Percentiles rank a stretch among this genome's conserved stretches.
These are phyloP conservation scores for Echites panduratus DNA, from an alignment of 257 asterid genomes.

Conservation along the genomic window DNA sequence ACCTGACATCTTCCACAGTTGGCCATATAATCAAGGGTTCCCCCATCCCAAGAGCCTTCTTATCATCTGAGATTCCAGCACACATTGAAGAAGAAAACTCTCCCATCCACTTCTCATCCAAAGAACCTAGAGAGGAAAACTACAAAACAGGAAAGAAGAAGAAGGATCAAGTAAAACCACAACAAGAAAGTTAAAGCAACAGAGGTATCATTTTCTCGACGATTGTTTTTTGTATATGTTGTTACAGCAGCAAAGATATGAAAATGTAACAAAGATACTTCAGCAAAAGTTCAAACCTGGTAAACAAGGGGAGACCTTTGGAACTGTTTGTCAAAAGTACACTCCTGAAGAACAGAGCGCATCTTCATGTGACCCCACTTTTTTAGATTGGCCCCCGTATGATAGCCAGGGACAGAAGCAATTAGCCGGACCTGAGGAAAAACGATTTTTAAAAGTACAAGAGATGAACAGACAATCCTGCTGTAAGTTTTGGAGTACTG, in stretches of 20 bases:
- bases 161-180: neutral
- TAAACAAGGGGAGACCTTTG: constrained; percentile 82
- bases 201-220: neutral
- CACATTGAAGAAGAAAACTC: constrained; percentile 84
- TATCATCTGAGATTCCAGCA: constrained; percentile 70
- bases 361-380: constrained; percentile 99
- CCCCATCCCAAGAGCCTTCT: constrained; percentile 73
- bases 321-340: constrained; percentile 68
- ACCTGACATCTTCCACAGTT: constrained; percentile 82
- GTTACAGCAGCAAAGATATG: neutral
- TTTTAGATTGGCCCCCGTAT: constrained; percentile 65
- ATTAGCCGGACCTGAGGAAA: constrained; percentile 98
- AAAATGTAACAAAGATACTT: neutral
- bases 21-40: constrained; percentile 89
- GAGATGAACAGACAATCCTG: too few relatives aligned
- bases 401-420: constrained; percentile 97
- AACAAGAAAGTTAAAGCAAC: neutral
- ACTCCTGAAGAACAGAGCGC: constrained; percentile 79
- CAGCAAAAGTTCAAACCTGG: constrained; percentile 49
- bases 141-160: constrained; percentile 26
- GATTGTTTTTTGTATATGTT: neutral
- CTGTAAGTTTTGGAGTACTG: too few relatives aligned
- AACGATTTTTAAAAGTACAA: too few relatives aligned
- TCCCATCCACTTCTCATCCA: constrained; percentile 96
- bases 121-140: constrained; percentile 95